Percentiles rank a stretch among this genome's conserved stretches.
Evolutionary conservation across 371 early-diverging fungal genomes (phyloP).

Genomic region (Apophysomyces variabilis): DNA sequence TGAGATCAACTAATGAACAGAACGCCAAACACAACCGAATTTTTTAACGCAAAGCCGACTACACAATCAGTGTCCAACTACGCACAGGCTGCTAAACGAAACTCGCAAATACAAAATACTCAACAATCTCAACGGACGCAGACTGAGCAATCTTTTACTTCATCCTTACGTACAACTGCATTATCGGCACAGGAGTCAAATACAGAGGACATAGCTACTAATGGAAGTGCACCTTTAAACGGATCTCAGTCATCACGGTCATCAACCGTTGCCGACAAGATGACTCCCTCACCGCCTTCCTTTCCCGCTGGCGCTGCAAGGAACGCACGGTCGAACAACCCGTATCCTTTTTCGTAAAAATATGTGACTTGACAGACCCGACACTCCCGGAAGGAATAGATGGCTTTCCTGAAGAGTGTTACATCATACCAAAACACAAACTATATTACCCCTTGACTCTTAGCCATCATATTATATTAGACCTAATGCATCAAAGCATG

Average conservation of each 20-base stretch:
- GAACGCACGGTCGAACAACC: constrained; percentile 14
- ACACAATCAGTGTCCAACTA: constrained; percentile 47
- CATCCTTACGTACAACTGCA: not conserved
- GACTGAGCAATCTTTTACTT: not conserved
- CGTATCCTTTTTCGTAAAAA: constrained; percentile 29
- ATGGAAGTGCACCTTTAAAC: constrained; percentile 20
- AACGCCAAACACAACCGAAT: constrained; percentile 40
- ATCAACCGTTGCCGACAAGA: constrained; percentile 20
- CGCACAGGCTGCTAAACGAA: constrained; percentile 51
- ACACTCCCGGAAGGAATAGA: not conserved
- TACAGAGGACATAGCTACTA: constrained; percentile 8
- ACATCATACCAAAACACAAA: constrained; percentile 6
- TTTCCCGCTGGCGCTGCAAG: constrained; percentile 40
- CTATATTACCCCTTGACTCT: constrained; percentile 14
- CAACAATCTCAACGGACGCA: constrained; percentile 6
- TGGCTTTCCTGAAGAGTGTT: not conserved
- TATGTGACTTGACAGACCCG: no score
- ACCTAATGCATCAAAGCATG: not conserved
- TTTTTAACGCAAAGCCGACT: constrained; percentile 36
- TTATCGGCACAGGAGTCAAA: constrained; percentile 3
- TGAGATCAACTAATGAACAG: constrained; percentile 52
- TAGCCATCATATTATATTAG: constrained; percentile 10
- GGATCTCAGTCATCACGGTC: constrained; percentile 11
- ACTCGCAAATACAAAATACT: constrained; percentile 24
- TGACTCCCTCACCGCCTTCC: constrained; percentile 24